Evolutionary conservation across 192 early-diverging fungal species (phyloP).

Genomic region (Chytriomyces hyalinus): DNA sequence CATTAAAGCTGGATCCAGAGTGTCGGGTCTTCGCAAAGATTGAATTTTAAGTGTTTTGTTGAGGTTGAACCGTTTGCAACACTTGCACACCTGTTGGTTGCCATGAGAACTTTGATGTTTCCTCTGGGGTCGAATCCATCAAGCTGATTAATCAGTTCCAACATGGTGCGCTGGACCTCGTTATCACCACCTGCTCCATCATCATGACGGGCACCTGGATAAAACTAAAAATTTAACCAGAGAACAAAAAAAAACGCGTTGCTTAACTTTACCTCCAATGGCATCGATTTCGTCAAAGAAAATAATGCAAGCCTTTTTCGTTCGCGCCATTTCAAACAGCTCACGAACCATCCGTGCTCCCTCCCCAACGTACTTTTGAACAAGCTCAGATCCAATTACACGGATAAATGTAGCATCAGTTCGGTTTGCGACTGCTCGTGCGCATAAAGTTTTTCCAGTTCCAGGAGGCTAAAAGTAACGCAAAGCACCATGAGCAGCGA

Average conservation of each 20-base stretch:
- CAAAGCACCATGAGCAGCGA: background rate
- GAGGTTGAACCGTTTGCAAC: background rate
- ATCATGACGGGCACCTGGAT: conserved; percentile 87
- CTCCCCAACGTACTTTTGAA: conserved; percentile 99
- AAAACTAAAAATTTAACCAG: conserved; percentile 15
- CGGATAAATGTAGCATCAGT: conserved; percentile 99
- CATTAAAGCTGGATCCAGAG: conserved; percentile 95
- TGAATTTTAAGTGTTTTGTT: conserved; percentile 16
- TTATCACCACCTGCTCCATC: conserved; percentile 99
- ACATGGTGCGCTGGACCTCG: conserved; percentile 99
- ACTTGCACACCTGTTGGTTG: conserved; percentile 77
- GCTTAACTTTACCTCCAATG: conserved; percentile 71
- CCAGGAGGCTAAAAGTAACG: conserved; percentile 56
- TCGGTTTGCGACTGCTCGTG: conserved; percentile 97
- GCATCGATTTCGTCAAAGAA: conserved; percentile 99
- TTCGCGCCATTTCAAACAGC: conserved; percentile 99
- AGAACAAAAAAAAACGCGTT: background rate
- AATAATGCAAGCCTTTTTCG: conserved; percentile 99
- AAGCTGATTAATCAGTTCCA: conserved; percentile 99
- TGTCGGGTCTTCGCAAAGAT: conserved; percentile 76
- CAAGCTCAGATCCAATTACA: conserved; percentile 98
- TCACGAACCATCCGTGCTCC: conserved; percentile 99
- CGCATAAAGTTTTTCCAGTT: conserved; percentile 97
- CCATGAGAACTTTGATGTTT: conserved; percentile 99
- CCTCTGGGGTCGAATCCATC: conserved; percentile 99